Evolutionary conservation across 202 grass and related monocot species (phyloP).

Genomic region (Zizania palustris): DNA sequence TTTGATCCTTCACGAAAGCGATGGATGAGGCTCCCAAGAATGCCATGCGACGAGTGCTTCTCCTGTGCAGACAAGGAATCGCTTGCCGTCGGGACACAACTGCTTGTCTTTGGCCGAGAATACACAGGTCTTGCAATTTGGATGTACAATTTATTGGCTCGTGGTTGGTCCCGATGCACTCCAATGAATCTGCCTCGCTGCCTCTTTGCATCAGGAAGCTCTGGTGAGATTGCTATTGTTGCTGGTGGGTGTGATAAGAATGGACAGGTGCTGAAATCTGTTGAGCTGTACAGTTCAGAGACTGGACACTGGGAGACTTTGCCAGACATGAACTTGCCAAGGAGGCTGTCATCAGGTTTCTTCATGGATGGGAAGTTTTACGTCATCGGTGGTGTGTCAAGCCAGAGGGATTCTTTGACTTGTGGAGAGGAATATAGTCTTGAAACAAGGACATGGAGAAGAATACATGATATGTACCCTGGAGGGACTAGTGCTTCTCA

Average conservation of each 20-base stretch:
- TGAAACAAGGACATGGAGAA: conserved; percentile 76
- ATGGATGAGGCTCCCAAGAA: conserved; percentile 87
- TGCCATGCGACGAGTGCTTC: conserved; percentile 97
- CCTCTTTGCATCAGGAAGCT: conserved; percentile 77
- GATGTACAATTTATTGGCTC: conserved; percentile 69
- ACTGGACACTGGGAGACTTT: conserved; percentile 63
- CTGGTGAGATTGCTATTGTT: conserved; percentile 70
- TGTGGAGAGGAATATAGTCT: conserved; percentile 87
- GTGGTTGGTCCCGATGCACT: conserved; percentile 66
- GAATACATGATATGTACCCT: conserved; percentile 76
- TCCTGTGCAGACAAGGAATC: conserved; percentile 92
- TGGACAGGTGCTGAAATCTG: conserved; percentile 66
- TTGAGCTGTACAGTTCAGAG: conserved; percentile 87
- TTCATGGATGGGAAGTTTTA: conserved; percentile 95
- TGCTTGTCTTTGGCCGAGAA: conserved; percentile 91
- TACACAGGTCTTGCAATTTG: conserved; percentile 80
- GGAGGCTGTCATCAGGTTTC: conserved; percentile 76
- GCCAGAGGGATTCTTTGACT: conserved; percentile 61
- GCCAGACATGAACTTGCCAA: conserved; percentile 69
- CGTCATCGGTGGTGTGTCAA: conserved; percentile 81
- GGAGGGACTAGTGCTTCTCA: conserved; percentile 72
- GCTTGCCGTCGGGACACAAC: conserved; percentile 81
- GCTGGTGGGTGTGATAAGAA: conserved; percentile 73
- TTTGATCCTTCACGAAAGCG: conserved; percentile 69
- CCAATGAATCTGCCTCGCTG: conserved; percentile 80